Evolutionary conservation across 2,329 filamentous ascomycete species (phyloP).

Genomic region (Trichothecium sympodiale): DNA sequence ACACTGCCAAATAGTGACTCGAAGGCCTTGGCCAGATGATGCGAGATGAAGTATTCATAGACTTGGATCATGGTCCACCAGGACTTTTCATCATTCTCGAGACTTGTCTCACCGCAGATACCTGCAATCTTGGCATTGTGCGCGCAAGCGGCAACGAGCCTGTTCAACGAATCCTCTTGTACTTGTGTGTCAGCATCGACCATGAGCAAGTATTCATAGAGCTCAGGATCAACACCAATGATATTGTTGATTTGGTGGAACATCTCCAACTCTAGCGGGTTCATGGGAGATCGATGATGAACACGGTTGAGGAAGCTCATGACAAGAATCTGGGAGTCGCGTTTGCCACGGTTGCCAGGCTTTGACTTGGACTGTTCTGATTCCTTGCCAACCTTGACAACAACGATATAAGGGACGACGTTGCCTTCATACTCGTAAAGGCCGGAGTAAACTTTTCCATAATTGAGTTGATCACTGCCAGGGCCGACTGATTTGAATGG

Average conservation of each 20-base stretch:
- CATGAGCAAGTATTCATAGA: conserved; percentile 97
- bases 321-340: conserved; percentile 90
- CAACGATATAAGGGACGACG: conserved; percentile 88
- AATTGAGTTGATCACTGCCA: conserved; percentile 89
- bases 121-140: conserved; percentile 94
- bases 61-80: conserved; percentile 99
- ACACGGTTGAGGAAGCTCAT: conserved; percentile 98
- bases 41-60: conserved; percentile 98
- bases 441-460: conserved; percentile 96
- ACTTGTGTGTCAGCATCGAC: conserved; percentile 96
- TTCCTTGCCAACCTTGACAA: conserved; percentile 96
- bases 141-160: conserved; percentile 82
- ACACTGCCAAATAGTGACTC: conserved; percentile 96
- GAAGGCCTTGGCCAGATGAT: conserved; percentile 93
- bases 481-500: conserved; percentile 89
- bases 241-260: conserved; percentile 99
- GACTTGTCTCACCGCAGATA: conserved; percentile 92
- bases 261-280: conserved; percentile 90
- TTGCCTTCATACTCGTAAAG: conserved; percentile 97
- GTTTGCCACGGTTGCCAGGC: conserved; percentile 95
- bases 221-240: conserved; percentile 91
- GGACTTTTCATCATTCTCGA: conserved; percentile 88
- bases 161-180: conserved; percentile 81
- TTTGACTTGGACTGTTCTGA: conserved; percentile 85
- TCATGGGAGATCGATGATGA: conserved; percentile 89